These are phyloP conservation scores for Extremus antarcticus DNA, from an alignment of 495 filamentous ascomycete genomes.

Conservation along the genomic window DNA sequence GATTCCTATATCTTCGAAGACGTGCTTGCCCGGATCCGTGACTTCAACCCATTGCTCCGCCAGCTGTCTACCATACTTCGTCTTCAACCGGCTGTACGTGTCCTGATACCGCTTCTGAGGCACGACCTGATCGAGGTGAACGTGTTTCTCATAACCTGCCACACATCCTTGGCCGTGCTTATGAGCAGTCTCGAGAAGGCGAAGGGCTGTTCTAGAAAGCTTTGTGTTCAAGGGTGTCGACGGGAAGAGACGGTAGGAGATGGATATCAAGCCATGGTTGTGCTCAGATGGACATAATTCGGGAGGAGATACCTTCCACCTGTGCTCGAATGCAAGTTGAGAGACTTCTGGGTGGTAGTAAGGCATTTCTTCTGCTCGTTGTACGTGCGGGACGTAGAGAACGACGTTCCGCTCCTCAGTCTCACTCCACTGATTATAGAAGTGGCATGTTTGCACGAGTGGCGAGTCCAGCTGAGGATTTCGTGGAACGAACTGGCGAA, in stretches of 20 bases:
- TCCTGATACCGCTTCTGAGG: constrained; percentile 65
- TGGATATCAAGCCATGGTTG: constrained; percentile 36
- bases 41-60: constrained; percentile 66
- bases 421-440: constrained; percentile 35
- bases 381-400: constrained; percentile 68
- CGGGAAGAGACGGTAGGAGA: constrained; percentile 58
- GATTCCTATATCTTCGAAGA: constrained; percentile 89
- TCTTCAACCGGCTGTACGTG: constrained; percentile 71
- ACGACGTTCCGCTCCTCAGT: constrained; percentile 42
- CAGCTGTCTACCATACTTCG: constrained; percentile 56
- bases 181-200: constrained; percentile 59
- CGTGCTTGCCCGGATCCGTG: constrained; percentile 82
- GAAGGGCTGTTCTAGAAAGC: constrained; percentile 58
- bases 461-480: constrained; percentile 64
- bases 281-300: constrained; percentile 10
- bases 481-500: constrained; percentile 68
- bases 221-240: constrained; percentile 31
- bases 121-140: constrained; percentile 65
- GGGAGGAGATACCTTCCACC: constrained; percentile 28
- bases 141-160: constrained; percentile 58
- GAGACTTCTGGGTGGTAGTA: constrained; percentile 76
- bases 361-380: constrained; percentile 51
- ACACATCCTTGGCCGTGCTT: constrained; percentile 61
- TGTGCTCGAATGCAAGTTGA: constrained; percentile 63
- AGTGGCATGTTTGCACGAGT: constrained; percentile 69